A percentile compares a stretch with the other conserved stretches of the same genome.
These are phyloP conservation scores for Anisogramma anomala DNA, from an alignment of 2,329 filamentous ascomycete species.

Conservation along the genomic window DNA sequence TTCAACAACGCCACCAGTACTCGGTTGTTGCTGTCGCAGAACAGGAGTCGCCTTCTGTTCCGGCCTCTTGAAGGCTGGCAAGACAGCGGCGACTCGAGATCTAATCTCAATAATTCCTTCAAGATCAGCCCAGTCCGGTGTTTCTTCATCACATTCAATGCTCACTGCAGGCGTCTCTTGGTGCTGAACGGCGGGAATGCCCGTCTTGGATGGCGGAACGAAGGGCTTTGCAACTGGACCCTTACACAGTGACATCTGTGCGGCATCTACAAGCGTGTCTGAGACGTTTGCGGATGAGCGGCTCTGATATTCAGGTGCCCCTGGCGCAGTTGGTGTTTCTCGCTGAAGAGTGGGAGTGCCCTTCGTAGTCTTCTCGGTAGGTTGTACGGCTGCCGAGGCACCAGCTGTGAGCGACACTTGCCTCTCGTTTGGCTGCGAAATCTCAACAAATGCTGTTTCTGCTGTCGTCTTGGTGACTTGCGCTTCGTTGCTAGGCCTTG, in stretches of 20 bases:
- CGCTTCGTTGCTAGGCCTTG: too few species aligned
- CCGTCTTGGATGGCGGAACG: not conserved
- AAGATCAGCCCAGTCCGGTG: too few species aligned
- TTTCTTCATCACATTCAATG: too few species aligned
- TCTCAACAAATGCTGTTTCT: not conserved
- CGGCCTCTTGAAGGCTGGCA: too few species aligned
- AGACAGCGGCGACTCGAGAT: too few species aligned
- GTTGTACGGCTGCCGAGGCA: not conserved
- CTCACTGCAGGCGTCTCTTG: too few species aligned
- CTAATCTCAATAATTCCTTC: too few species aligned
- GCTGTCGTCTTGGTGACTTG: not conserved
- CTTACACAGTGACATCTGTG: not conserved
- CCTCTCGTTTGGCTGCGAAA: not conserved
- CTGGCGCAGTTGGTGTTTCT: not conserved
- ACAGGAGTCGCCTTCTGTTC: too few species aligned
- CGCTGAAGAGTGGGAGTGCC: not conserved
- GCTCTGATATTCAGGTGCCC: not conserved
- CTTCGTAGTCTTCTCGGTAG: not conserved
- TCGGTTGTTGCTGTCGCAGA: not conserved
- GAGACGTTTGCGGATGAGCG: not conserved
- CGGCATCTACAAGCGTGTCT: not conserved
- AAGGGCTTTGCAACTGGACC: not conserved
- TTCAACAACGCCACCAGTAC: not conserved
- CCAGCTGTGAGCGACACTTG: not conserved
- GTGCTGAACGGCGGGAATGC: too few species aligned